Base-by-base conservation (phyloP, 1,139 yeast genomes). In the Casaregolazyma lundiana region DNA sequence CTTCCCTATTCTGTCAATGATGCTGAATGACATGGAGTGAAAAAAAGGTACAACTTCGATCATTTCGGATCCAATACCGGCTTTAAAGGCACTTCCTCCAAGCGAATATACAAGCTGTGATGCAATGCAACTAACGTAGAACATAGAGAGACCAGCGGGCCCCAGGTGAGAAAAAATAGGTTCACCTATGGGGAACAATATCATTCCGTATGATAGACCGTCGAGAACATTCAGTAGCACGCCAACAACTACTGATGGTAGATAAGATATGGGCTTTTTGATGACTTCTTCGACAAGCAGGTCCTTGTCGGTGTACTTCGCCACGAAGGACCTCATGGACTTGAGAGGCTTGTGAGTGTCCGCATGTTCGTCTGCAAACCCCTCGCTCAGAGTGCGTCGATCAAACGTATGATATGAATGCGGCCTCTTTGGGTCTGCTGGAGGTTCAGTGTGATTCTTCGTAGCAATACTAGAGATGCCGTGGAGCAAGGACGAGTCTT, bases 11-110 rank as follows among this genome's bases (percentile, higher is more conserved):
- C 79, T 76, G 4, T 66, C 64, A 60, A 81, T 69, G 40, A 92
- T 81, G 3, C 84, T 73, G 19, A 78, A 70, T 0, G 97, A 97
- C 96, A 92, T 90, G 2, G 95, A 77, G 61, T 92, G 98, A 71
- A 92, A 92, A 64, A 92, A 92, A 1, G 98, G 98, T 0, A 97
- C 95, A 17, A 92, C 90, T 65, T 92, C 98, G 55, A 92, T 92
- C 98, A 92, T 92, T 68, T 92, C 98, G 3, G 96, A 86, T 0
- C 98, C 98, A 43, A 90, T 82, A 7, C 96, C 96, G 6, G 92
- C 77, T 52, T 79, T 80, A 67, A 92, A 92, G 3, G 88, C 84
- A 9, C 96, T 86, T 1, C 95, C 95, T 16, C 98, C 98, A 22
- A 85, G 66, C 0, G 97, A 89, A 62, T 78, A 90, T 3, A 88